Evolutionary conservation across 495 filamentous ascomycete species (phyloP), one percentile per base, ranked within the genome.

Genomic region (Hypomontagnella submonticulosa): DNA sequence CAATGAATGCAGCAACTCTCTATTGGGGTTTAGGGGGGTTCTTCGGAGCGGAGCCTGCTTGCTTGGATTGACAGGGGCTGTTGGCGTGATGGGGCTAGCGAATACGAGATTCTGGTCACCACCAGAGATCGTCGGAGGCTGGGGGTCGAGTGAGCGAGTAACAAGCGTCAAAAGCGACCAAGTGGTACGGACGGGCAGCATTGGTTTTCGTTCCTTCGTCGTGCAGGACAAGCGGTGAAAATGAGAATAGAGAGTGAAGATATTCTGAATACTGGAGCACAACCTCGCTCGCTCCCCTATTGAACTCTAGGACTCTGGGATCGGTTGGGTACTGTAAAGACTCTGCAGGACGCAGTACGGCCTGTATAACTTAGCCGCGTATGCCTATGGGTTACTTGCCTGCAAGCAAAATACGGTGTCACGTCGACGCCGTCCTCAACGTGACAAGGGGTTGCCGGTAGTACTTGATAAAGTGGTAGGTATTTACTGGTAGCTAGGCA

Each of bases 101-200:
- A 69, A 69, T 69, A 69, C 66, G 66, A 69, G 66, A 69, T 69
- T 69, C 61, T 69, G 66, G 66, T 69, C 56, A 69, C 61, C 56
- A 66, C 65, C 65, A 60, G 61, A 61, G 56, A 69, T 69, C 61
- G 61, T 61, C 57, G 57, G 61, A 58, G 61, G 66, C 57, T 61
- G 61, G 57, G 54, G 66, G 59, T 33, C 41, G 47, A 53, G 37
- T 10, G 48, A 34, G 43, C 61, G 16, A 43, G 61, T 54, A 65
- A 65, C 55, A 64, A 52, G 66, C 46, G 49, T 55, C 44, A 50
- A 48, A 37, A 34, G 7, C 11, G 41, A 8, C 20, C 33, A 10
- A 32, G 40, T 54, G 15, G 64, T 27, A 48, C 52, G 20, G 16
- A 19, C 38, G 13, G 11, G 15, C 4, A 7, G 7, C n/a, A 5